phyloP scores from a whole-genome alignment of 1,139 yeast species.

The Nakaseomyces glabratus region DNA sequence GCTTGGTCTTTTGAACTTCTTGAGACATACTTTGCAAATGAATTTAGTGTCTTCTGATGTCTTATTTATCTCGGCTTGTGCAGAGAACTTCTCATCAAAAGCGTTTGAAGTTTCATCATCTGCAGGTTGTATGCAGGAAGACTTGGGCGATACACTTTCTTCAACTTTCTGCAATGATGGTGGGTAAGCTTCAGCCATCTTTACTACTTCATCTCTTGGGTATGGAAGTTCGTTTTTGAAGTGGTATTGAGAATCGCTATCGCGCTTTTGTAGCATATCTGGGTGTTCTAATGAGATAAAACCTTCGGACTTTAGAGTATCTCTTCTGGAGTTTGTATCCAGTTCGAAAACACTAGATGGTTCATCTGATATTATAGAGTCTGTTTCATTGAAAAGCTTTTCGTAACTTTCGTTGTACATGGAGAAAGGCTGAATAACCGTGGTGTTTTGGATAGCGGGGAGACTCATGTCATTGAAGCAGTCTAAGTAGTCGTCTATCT shows the following conservation, averaged over 20 bases:
- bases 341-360: constrained; percentile 3
- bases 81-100: no score
- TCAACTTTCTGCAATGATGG: not conserved
- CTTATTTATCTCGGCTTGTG: constrained; percentile 3
- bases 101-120: no score
- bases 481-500: not conserved
- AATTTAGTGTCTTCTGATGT: constrained; percentile 11
- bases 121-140: no score
- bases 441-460: not conserved
- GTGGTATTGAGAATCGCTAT: no score
- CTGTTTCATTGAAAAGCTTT: constrained; percentile 1
- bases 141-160: not conserved
- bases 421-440: constrained; percentile 1
- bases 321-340: constrained; percentile 1
- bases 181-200: not conserved
- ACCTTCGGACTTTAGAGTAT: not conserved
- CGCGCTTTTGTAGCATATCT: no score
- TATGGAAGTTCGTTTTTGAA: no score
- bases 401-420: not conserved
- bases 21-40: constrained; percentile 57
- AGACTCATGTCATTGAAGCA: not conserved
- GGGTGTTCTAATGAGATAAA: no score
- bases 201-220: no score
- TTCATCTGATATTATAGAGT: constrained; percentile 1
- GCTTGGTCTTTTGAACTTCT: constrained; percentile 72